Evolutionary conservation across 2,329 filamentous ascomycete genomes (phyloP).

Genomic region (Aspergillus niger): DNA sequence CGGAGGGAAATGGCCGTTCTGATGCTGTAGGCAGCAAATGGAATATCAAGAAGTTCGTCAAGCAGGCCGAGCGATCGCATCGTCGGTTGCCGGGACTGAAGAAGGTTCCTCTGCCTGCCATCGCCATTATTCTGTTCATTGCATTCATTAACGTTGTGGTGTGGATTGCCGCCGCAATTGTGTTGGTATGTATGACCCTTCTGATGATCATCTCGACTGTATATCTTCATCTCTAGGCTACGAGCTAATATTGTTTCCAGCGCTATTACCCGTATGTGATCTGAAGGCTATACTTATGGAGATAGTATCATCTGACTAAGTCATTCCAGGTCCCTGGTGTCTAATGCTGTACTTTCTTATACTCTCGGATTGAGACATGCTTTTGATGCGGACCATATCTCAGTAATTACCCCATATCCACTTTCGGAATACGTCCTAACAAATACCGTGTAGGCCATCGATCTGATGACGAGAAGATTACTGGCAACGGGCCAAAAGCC

Average conservation of each 20-base stretch:
- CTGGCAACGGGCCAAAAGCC: constrained; percentile 82
- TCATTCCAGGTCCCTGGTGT: constrained; percentile 61
- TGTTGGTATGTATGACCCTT: constrained; percentile 49
- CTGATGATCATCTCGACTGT: not conserved
- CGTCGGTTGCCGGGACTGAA: constrained; percentile 56
- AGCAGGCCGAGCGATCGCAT: constrained; percentile 51
- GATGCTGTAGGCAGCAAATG: constrained; percentile 28
- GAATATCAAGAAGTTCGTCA: constrained; percentile 34
- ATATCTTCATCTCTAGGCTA: not conserved
- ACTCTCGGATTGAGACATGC: constrained; percentile 89
- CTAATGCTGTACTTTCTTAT: constrained; percentile 81
- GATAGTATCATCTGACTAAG: not conserved
- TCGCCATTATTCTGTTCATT: constrained; percentile 59
- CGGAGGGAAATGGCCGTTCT: not conserved
- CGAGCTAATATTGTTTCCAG: constrained; percentile 26
- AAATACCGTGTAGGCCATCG: constrained; percentile 65
- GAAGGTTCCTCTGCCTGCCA: constrained; percentile 57
- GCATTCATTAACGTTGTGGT: constrained; percentile 57
- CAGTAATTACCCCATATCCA: constrained; percentile 40
- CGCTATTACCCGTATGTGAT: constrained; percentile 41
- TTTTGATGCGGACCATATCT: constrained; percentile 94
- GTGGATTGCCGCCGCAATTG: constrained; percentile 60
- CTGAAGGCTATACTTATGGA: not conserved
- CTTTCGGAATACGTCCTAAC: not conserved
- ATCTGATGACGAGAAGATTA: constrained; percentile 88